Base-by-base conservation (phyloP, 306 rosid species). In the Lathyrus aphaca region DNA sequence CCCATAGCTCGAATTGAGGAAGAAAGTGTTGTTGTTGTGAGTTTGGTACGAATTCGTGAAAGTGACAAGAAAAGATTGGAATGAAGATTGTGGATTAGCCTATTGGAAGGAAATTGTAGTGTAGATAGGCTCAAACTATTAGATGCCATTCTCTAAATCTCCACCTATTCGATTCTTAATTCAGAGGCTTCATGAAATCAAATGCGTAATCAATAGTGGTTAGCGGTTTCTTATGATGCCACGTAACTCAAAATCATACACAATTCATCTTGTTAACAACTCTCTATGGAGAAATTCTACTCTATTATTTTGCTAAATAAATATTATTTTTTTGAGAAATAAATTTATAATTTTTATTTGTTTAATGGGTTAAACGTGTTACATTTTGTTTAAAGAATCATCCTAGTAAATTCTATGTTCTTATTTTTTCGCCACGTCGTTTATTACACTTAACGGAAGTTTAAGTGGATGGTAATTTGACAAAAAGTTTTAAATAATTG, bases 1-100 rank as follows among this genome's bases (percentile, higher is more conserved):
- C 96, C 98, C 98, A 93, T 93, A 38, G 82, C 80, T 4, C 80
- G 74, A 62, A 80, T 67, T 5, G 93, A 79, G 64, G 77, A 75
- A 45, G 68, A 79, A 74, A 77, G 12, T 63, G 1, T n/a, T n/a
- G 57, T 88, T 46, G 57, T 88, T 42, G 46, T 83, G 78, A 73
- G 42, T 50, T 82, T 78, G 40, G 67, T 30, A 14, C 69, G 50
- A 51, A 66, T 10, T 42, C 6, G 85, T 12, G 80, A 86, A 56
- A 71, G 79, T 30, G 74, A 75, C 42, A 65, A 37, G 3, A 63
- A 60, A 39, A 21, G 16, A 77, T 82, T 83, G 65, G 67, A 61
- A 61, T 74, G 32, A 65, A 83, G 69, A 17, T 50, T 85, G 53
- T 73, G 64, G 56, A 69, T 15, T 3, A 62, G 18, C 15, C 63